Evolutionary conservation across 139 green algal genomes (phyloP).

Genomic region (Tetradesmus lagerheimii): DNA sequence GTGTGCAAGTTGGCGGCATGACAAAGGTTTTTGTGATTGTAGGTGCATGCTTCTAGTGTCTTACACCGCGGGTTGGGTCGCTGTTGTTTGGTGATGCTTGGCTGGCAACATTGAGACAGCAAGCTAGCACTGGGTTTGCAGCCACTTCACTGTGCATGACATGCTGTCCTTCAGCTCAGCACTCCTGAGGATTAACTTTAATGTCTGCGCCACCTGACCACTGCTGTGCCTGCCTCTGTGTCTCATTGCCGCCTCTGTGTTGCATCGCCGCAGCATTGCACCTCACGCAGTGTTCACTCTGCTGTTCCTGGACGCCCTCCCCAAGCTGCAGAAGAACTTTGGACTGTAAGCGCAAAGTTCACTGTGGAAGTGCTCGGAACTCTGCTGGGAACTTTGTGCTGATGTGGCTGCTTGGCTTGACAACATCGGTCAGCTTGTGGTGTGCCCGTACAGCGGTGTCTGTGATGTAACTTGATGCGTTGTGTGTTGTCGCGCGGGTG

Average conservation of each 20-base stretch:
- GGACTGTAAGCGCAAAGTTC: constrained; percentile 75
- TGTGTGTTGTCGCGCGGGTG: neutral
- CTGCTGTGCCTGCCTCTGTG: neutral
- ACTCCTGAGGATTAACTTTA: too few relatives aligned
- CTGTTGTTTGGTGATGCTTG: too few relatives aligned
- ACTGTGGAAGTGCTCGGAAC: neutral
- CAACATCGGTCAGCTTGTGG: neutral
- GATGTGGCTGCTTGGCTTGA: neutral
- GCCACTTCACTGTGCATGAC: too few relatives aligned
- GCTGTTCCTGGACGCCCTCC: constrained; percentile 85
- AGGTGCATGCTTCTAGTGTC: too few relatives aligned
- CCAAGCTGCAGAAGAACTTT: constrained; percentile 81
- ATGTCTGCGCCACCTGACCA: neutral
- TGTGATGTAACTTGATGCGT: neutral
- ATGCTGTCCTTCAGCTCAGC: too few relatives aligned
- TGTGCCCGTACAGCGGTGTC: neutral
- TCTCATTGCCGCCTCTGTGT: neutral
- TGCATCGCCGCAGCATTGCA: constrained; percentile 78
- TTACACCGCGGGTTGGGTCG: too few relatives aligned
- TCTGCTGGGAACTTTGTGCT: neutral
- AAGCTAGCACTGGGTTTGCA: too few relatives aligned
- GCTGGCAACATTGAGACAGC: too few relatives aligned
- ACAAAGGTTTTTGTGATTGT: too few relatives aligned
- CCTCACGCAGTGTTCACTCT: constrained; percentile 95
- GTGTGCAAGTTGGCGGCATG: too few relatives aligned